Conservation (phyloP, 2,329 filamentous ascomycete species). For the Talaromyces verruculosus region DNA sequence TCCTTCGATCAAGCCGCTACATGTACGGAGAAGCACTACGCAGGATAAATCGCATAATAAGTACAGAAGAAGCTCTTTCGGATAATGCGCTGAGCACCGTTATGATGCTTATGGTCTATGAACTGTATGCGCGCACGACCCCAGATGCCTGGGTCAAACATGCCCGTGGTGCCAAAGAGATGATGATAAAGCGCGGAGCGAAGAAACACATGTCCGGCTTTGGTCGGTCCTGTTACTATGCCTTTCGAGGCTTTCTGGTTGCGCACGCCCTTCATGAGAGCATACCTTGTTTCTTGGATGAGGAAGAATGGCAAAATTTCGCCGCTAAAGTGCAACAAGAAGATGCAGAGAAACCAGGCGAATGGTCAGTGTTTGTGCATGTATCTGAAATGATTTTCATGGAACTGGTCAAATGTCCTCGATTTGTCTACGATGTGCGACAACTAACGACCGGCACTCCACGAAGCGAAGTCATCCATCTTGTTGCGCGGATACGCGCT, state of each 20-base stretch:
- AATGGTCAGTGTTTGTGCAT: constrained; percentile 34
- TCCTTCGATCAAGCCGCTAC: constrained; percentile 29
- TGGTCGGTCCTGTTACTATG: constrained; percentile 37
- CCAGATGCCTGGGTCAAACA: constrained; percentile 40
- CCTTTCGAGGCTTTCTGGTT: constrained; percentile 38
- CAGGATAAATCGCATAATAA: constrained; percentile 32
- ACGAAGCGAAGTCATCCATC: constrained; percentile 7
- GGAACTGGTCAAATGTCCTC: constrained; percentile 32
- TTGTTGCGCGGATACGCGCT: constrained; percentile 15
- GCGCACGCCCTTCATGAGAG: constrained; percentile 36
- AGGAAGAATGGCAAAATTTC: constrained; percentile 37
- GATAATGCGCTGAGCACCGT: constrained; percentile 38
- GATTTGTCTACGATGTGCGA: constrained; percentile 25
- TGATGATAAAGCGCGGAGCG: constrained; percentile 39
- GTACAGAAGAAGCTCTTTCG: constrained; percentile 33
- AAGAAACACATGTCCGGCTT: constrained; percentile 35
- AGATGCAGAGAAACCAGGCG: constrained; percentile 21
- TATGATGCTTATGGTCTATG: constrained; percentile 38
- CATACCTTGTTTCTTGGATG: constrained; percentile 37
- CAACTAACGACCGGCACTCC: constrained; percentile 11
- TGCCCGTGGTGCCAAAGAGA: constrained; percentile 34
- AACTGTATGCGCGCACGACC: constrained; percentile 40
- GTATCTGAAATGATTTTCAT: constrained; percentile 33
- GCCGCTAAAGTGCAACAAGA: constrained; percentile 19
- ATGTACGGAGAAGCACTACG: constrained; percentile 34